phyloP scores from a whole-genome alignment of 2,329 filamentous ascomycete species.

The Incumbomyces delicatus region DNA sequence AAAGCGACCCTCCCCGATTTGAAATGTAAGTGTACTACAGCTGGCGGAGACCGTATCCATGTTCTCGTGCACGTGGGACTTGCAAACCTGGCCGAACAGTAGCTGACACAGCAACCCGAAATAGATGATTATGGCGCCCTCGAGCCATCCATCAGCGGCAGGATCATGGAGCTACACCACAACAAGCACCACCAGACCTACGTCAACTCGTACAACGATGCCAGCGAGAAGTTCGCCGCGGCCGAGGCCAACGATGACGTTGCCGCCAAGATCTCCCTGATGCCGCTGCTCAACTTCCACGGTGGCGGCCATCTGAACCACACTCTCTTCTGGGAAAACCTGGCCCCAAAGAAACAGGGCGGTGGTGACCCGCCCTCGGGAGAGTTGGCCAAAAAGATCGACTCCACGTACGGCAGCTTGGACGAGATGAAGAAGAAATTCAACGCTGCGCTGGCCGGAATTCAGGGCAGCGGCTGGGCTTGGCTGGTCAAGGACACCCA shows the following conservation, averaged over 20 bases:
- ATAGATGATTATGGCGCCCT: constrained; percentile 93
- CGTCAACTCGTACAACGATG: constrained; percentile 76
- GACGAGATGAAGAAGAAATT: constrained; percentile 54
- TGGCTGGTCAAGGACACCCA: constrained; percentile 55
- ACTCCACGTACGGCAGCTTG: constrained; percentile 49
- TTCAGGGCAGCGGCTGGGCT: constrained; percentile 57
- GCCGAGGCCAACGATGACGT: constrained; percentile 51
- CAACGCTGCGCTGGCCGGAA: constrained; percentile 53
- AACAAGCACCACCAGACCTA: constrained; percentile 90
- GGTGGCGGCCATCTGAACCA: constrained; percentile 92
- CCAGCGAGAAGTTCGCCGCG: constrained; percentile 53
- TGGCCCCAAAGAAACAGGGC: constrained; percentile 51
- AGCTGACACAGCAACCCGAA: too few relatives aligned
- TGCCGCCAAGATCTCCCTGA: constrained; percentile 55
- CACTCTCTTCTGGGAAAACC: constrained; percentile 72
- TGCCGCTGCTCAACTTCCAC: constrained; percentile 71
- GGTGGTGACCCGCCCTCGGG: constrained; percentile 55
- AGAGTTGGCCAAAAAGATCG: constrained; percentile 47
- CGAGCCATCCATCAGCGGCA: constrained; percentile 68
- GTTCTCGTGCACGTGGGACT: not conserved
- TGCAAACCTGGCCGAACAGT: too few relatives aligned
- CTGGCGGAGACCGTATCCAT: constrained; percentile 1
- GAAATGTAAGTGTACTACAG: constrained; percentile 45
- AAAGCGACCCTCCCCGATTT: constrained; percentile 94
- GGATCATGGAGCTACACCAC: constrained; percentile 95